Base-by-base conservation (phyloP, 139 green algal genomes). In the Prasinococcaceae sp. region DNA sequence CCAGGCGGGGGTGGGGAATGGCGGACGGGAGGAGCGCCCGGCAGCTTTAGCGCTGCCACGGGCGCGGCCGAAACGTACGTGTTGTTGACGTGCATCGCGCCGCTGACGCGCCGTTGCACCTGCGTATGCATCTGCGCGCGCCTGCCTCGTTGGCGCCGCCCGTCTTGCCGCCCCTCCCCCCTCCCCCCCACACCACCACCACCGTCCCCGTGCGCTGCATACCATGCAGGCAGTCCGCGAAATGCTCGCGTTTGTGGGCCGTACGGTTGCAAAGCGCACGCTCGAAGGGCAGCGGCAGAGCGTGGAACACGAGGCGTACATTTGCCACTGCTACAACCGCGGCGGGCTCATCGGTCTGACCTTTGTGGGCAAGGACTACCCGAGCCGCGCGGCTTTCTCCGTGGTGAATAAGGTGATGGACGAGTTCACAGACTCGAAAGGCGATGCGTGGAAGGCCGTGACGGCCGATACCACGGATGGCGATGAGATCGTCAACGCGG, bases 331-430 rank as follows among this genome's bases (percentile, higher is more conserved):
- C 9, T 80, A 85, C 59, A 89, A 96, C 30, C 69, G 67, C 20
- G 82, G 93, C 37, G 83, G 83, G 0, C 63, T 99, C 27, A 82
- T 79, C 47, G 92, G 74, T 36, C 75, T 98, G 3, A 83, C 79
- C 3, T 83, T 99, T 32, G 78, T 77, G 32, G 88, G 95, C 63
- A 61, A 63, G 6, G 84, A 93, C 26, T 99, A 99, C 65, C 89
- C 92, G 3, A 72, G 68, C 0, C 79, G 86, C 2, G 81, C 83
- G 4, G 89, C 88, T 1, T 98, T 99, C 69, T 88, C 78, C 30
- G 83, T 98, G 20, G 81, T 96, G 20, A 82, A 78, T 39, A 88
- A 86, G 65, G 71, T 81, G 44, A 39, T 58, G 19, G 66, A 74
- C 33, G 66, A 75, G 22, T 75, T 61, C 22, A 32, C 47, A 24